Evolutionary conservation across 2,329 filamentous ascomycete species (phyloP).

Genomic region (Dactylellina leptospora): DNA sequence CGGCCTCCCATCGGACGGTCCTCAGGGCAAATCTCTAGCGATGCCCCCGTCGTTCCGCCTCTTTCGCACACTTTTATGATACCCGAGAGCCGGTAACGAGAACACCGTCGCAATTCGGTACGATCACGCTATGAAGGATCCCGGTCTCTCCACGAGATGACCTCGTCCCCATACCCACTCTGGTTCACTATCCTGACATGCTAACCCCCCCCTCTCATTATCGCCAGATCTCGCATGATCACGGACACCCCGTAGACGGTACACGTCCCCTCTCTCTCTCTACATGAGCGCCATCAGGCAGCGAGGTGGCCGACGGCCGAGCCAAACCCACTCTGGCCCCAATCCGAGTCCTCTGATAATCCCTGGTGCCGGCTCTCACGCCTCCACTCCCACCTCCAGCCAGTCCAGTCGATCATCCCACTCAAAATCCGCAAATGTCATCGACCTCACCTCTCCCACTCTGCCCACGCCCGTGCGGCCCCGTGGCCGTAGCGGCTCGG

Average conservation of each 20-base stretch:
- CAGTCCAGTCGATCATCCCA: constrained; percentile 34
- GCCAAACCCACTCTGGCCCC: constrained; percentile 36
- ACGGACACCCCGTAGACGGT: too few species aligned
- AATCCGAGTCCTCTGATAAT: constrained; percentile 46
- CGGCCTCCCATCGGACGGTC: too few species aligned
- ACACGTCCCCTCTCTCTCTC: too few species aligned
- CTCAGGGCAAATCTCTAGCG: too few species aligned
- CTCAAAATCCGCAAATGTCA: constrained; percentile 45
- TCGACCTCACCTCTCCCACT: constrained; percentile 48
- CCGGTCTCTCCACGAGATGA: too few species aligned
- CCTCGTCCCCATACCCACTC: constrained; percentile 1
- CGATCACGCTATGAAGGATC: constrained; percentile 5
- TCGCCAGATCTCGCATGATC: too few species aligned
- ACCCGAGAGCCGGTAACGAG: constrained; percentile 39
- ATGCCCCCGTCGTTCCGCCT: constrained; percentile 21
- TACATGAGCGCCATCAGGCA: constrained; percentile 51
- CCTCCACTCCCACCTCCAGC: constrained; percentile 41
- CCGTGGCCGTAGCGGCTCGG: constrained; percentile 28
- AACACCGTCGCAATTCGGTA: constrained; percentile 44
- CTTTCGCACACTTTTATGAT: too few species aligned
- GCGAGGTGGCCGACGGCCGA: constrained; percentile 41
- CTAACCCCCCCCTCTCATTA: too few species aligned
- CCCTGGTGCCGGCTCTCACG: constrained; percentile 33
- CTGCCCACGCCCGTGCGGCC: constrained; percentile 32
- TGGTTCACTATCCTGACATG: neutral